phyloP scores from a whole-genome alignment of 352 stramenopile genomes.

The Thalassiosira exigua region DNA sequence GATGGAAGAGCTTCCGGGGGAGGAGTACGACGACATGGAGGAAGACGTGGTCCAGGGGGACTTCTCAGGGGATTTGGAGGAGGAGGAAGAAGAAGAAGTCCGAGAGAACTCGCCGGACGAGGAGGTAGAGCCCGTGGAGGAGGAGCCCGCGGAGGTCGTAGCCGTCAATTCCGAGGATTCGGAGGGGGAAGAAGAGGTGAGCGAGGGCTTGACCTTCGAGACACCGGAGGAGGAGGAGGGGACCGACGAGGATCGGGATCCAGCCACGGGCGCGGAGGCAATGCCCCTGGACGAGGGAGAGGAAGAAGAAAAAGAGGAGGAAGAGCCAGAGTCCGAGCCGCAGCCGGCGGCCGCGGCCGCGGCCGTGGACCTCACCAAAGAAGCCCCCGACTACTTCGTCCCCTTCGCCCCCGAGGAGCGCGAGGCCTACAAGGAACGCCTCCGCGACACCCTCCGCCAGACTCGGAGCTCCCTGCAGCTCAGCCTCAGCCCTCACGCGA shows the following conservation, averaged over 20 bases:
- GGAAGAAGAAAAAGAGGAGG: neutral
- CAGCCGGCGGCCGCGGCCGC: neutral
- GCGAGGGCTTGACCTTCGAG: neutral
- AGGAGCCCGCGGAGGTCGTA: neutral
- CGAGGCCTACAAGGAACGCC: conserved; percentile 34
- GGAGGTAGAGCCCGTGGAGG: neutral
- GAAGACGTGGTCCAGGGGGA: no score
- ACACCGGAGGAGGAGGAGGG: neutral
- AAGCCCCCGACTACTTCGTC: conserved; percentile 51
- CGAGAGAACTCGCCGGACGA: neutral
- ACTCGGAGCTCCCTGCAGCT: conserved; percentile 37
- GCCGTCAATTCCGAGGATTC: no score
- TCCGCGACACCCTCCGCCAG: conserved; percentile 20
- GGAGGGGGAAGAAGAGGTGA: conserved; percentile 1
- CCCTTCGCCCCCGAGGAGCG: conserved; percentile 44
- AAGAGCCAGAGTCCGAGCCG: neutral
- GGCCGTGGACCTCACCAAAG: neutral
- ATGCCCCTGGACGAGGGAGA: neutral
- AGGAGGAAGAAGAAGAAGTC: neutral
- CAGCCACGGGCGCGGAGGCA: neutral
- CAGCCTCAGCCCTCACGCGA: neutral
- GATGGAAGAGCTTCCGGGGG: neutral
- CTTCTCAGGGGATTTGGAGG: conserved; percentile 3
- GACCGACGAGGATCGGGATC: neutral
- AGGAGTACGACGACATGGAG: conserved; percentile 2